These are phyloP conservation scores for Boletus pseudo-olivaceus DNA, from an alignment of 768 basidiomycete species.

Conservation along the genomic window DNA sequence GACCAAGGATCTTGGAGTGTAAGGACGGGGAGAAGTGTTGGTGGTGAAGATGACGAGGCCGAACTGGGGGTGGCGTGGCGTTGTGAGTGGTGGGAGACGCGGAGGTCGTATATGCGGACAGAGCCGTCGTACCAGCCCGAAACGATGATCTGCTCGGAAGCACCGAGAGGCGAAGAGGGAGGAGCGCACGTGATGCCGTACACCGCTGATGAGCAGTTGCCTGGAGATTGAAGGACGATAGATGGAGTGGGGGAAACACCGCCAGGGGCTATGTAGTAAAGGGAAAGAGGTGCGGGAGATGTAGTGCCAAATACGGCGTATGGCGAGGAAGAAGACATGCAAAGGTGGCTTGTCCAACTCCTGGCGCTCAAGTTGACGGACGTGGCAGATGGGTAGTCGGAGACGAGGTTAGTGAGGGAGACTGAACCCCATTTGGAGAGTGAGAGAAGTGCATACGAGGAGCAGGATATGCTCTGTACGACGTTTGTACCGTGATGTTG, in stretches of 20 bases:
- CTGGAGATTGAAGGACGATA: constrained; percentile 43
- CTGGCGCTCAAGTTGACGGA: constrained; percentile 47
- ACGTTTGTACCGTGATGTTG: constrained; percentile 43
- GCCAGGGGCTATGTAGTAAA: constrained; percentile 51
- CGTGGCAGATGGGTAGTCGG: constrained; percentile 16
- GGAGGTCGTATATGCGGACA: constrained; percentile 73
- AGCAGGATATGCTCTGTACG: constrained; percentile 55
- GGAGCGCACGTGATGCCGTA: constrained; percentile 68
- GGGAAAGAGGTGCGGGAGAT: constrained; percentile 48
- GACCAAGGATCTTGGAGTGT: constrained; percentile 65
- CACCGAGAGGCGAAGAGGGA: constrained; percentile 61
- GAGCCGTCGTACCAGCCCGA: constrained; percentile 83
- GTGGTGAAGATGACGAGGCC: constrained; percentile 21
- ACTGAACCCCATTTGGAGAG: constrained; percentile 56
- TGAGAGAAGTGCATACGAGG: constrained; percentile 45
- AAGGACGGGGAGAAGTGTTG: constrained; percentile 53
- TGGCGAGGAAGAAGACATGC: constrained; percentile 45
- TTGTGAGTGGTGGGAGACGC: constrained; percentile 35
- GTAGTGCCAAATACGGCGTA: constrained; percentile 71
- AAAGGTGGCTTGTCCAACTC: constrained; percentile 65
- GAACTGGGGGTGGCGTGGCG: background rate
- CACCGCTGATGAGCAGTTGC: constrained; percentile 50
- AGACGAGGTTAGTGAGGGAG: constrained; percentile 33
- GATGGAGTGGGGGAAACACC: constrained; percentile 46
- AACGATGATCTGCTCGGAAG: constrained; percentile 66